Evolutionary conservation across 345 rosid species (phyloP), one percentile per base, ranked within the genome.

Genomic region (Reutealis trisperma): DNA sequence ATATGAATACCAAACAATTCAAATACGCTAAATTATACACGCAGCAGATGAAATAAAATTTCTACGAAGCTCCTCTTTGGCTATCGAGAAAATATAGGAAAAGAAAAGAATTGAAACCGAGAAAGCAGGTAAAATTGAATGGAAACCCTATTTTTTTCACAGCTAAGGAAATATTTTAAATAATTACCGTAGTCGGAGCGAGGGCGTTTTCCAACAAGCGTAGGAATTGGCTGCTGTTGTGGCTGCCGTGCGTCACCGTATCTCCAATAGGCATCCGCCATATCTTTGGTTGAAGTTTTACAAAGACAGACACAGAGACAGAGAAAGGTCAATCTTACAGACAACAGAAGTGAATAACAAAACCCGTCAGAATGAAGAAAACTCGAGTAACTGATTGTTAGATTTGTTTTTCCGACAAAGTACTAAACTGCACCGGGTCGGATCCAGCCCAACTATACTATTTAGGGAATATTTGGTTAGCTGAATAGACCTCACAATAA

Each of bases 241-340:
- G 77, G 87, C 58, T 81, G 90, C 63, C 81, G 85, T 1, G 83
- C 44, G 52, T 84, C 87, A 72, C 77, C 68, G 80, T 78, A 83
- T 77, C 87, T 67, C 92, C 90, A 87, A 75, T 87, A 88, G 75
- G 85, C 80, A 63, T 89, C 91, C 18, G 84, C 88, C 94, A 90
- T 90, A 14, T 14, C 30, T 64, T 24, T 6, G 18, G 13, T 27
- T 18, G 18, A 57, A 6, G 41, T 54, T 54, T 54, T 16, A 54
- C 19, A 54, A 19, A 54, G 59, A 54, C 18, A 11, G 1, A 51
- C 1, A 18, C 1, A 18, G 7, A 54, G 59, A 54, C 8, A 54
- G n/a, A 16, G 21, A 16, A 4, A 25, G 34, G 51, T 47, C 1
- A 47, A 47, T 47, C 13, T 2, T 0, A 12, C 13, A 47, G 51